A percentile compares a stretch with the other conserved stretches of the same genome.
Evolutionary conservation across 305 asterid species (phyloP).

Genomic region (Caryopteris hybrid): DNA sequence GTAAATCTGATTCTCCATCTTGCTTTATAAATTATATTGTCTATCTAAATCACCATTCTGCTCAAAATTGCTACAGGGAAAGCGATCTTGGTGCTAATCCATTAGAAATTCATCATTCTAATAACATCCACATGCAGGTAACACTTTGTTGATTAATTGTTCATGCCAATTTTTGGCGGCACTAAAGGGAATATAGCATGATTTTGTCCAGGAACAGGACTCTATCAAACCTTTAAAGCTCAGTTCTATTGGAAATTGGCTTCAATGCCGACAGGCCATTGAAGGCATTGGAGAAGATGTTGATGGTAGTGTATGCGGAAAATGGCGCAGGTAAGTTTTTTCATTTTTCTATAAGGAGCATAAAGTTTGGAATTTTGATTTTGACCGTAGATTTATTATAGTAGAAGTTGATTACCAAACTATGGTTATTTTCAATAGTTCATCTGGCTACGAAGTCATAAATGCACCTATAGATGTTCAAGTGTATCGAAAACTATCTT

Average conservation of each 20-base stretch:
- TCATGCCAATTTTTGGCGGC: slow-evolving; percentile 19
- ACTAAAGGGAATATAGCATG: slow-evolving; percentile 18
- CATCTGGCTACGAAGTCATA: no score
- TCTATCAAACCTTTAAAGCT: slow-evolving; percentile 28
- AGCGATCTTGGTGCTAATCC: slow-evolving; percentile 40
- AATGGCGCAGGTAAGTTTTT: slow-evolving; percentile 80
- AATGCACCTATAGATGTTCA: no score
- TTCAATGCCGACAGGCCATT: slow-evolving; percentile 68
- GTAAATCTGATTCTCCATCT: slow-evolving; percentile 1
- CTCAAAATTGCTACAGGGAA: slow-evolving; percentile 47
- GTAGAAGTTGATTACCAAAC: neutral
- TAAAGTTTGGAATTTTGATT: neutral
- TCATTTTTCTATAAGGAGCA: slow-evolving; percentile 8
- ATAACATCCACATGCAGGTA: slow-evolving; percentile 42
- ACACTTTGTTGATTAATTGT: slow-evolving; percentile 16
- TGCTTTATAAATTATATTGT: slow-evolving; percentile 9
- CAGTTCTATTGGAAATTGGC: slow-evolving; percentile 79
- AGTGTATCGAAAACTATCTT: no score
- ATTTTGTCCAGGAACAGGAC: slow-evolving; percentile 35
- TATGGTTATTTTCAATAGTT: neutral
- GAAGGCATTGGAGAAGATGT: slow-evolving; percentile 46
- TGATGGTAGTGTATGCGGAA: slow-evolving; percentile 75
- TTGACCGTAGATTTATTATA: neutral
- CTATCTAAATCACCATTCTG: slow-evolving; percentile 12
- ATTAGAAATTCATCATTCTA: slow-evolving; percentile 32